Percentiles rank a stretch among this genome's conserved stretches.
phyloP scores from a whole-genome alignment of 1,284 basidiomycete species.

The Volvariella surrecta region DNA sequence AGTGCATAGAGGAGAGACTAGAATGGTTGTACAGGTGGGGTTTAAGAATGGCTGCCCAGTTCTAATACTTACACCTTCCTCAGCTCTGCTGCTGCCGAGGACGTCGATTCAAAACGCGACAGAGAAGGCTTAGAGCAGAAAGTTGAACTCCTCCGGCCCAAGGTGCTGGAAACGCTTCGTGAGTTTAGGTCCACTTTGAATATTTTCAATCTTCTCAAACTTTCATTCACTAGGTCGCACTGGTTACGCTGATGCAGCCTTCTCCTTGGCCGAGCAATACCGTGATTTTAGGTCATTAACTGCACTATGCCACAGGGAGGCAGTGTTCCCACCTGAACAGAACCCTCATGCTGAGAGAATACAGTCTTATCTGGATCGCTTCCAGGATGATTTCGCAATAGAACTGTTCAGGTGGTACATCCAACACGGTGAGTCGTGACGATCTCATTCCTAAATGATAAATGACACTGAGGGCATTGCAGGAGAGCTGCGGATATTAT shows the following conservation, averaged over 20 bases:
- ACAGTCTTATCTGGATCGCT: slow-evolving; percentile 71
- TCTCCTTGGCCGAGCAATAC: slow-evolving; percentile 79
- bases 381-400: slow-evolving; percentile 79
- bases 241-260: slow-evolving; percentile 64
- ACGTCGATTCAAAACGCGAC: slow-evolving; percentile 41
- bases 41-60: background rate
- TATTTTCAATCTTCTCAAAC: background rate
- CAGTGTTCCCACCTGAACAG: slow-evolving; percentile 50
- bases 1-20: slow-evolving; percentile 66
- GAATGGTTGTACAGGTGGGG: slow-evolving; percentile 60
- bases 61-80: slow-evolving; percentile 1
- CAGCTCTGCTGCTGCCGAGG: slow-evolving; percentile 38
- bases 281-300: slow-evolving; percentile 79
- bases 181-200: slow-evolving; percentile 24
- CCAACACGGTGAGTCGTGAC: slow-evolving; percentile 47
- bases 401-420: slow-evolving; percentile 87
- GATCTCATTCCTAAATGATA: background rate
- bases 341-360: slow-evolving; percentile 56
- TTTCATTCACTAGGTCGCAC: slow-evolving; percentile 41
- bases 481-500: slow-evolving; percentile 72
- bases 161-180: slow-evolving; percentile 74
- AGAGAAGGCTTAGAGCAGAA: slow-evolving; percentile 49
- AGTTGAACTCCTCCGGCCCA: slow-evolving; percentile 63
- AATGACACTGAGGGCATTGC: slow-evolving; percentile 11
- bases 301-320: slow-evolving; percentile 68